Percentiles rank a stretch among this genome's conserved stretches.
These are phyloP conservation scores for Xylaria intraflava DNA, from an alignment of 495 filamentous ascomycete species.

Conservation along the genomic window DNA sequence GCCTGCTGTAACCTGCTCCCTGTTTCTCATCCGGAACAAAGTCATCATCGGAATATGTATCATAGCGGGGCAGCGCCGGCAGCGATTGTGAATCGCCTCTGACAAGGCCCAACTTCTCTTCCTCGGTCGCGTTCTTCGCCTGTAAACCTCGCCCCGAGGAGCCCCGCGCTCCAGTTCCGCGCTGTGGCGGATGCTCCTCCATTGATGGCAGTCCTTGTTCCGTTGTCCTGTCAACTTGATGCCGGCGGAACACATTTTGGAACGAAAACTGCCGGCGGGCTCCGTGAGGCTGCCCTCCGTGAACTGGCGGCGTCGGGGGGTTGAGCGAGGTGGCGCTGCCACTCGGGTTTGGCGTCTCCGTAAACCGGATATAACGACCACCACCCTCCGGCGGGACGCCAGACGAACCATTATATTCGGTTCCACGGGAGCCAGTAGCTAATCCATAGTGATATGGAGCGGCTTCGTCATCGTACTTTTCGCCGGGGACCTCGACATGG, in stretches of 20 bases:
- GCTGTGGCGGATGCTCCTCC: conserved; percentile 24
- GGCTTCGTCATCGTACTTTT: conserved; percentile 36
- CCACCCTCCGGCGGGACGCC: conserved; percentile 28
- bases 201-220: conserved; percentile 19
- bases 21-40: conserved; percentile 31
- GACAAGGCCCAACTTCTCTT: conserved; percentile 82
- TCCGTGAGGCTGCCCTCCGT: conserved; percentile 26
- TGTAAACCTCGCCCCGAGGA: conserved; percentile 37
- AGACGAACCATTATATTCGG: conserved; percentile 33
- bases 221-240: conserved; percentile 33
- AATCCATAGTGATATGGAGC: conserved; percentile 34
- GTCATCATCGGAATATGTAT: conserved; percentile 24
- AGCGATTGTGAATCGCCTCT: conserved; percentile 57
- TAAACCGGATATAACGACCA: conserved; percentile 37
- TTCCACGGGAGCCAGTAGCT: conserved; percentile 19
- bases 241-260: conserved; percentile 64
- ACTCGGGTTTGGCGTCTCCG: conserved; percentile 18
- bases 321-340: conserved; percentile 27
- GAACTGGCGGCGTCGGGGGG: conserved; percentile 46
- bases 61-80: conserved; percentile 34
- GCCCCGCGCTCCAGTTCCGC: conserved; percentile 43
- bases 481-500: conserved; percentile 50
- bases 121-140: conserved; percentile 63
- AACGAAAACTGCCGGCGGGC: conserved; percentile 84
- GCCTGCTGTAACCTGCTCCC: conserved; percentile 31